Evolutionary conservation across 495 filamentous ascomycete genomes (phyloP), one percentile per base, ranked within the genome.

Genomic region (Ramalina peruviana): DNA sequence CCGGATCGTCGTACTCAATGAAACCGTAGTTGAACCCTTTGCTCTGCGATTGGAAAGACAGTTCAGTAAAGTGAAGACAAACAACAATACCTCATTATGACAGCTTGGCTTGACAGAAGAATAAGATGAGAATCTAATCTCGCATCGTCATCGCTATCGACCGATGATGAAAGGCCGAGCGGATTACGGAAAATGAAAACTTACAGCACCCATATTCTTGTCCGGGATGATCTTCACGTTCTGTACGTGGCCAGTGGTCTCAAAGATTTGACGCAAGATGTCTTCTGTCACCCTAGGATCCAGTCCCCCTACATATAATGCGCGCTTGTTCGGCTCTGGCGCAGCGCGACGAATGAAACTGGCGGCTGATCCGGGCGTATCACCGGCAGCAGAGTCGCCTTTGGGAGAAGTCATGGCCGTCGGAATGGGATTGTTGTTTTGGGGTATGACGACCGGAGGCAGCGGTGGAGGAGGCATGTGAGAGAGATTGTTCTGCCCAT

Each of bases 11-110:
- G 65, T 93, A 99, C 66, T 99, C 92, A 41, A 99, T 86, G 65
- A 99, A 99, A 40, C 92, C 92, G 70, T 99, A 99, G 73, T 99
- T 99, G 73, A 86, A 90, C 36, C 92, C 92, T 74, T 96, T 97
- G 59, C 78, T 83, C 78, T 94, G 25, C 6, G 16, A 20, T n/a
- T 11, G 13, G 21, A 37, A 41, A 13, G 52, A 37, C 11, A 36
- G 2, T 17, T 54, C 40, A 40, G 30, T 36, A 49, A 26, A 49
- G 13, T 13, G 17, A 41, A 12, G 11, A 13, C 30, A 37, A 17
- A 37, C 30, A 33, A 10, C 6, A 10, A 3, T 3, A 7, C 2
- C 30, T 2, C 1, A 33, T 33, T 33, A 7, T 33, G 30, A 4
- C 5, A 33, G 7, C 9, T 6, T 13, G 30, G 30, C 9, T 2